Base-by-base conservation (phyloP, 139 green algal species). In the Chlamydomonas asymmetrica region DNA sequence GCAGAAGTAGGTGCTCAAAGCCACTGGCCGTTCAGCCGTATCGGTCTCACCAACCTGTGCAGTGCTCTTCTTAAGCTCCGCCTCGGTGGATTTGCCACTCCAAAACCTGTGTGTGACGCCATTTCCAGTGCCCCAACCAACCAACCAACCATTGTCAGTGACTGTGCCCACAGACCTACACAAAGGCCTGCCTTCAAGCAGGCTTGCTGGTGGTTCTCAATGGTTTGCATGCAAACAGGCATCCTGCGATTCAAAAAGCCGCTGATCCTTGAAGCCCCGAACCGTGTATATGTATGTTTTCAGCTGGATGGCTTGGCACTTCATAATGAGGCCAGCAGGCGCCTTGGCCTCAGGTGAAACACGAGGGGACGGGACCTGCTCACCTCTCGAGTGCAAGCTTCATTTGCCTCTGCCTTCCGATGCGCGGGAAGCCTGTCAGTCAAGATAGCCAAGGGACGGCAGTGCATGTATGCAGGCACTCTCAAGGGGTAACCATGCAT, bases 331-430 rank as follows among this genome's bases (percentile, higher is more conserved):
- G n/a, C 45, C 40, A 45, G 29, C 49, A 59, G 50, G 5, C 32
- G 20, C 9, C 23, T 7, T 2, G 5, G 10, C 10, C 10, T 16
- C 13, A 20, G 57, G 1, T 43, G 37, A 39, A 29, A 56, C n/a
- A n/a, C n/a, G n/a, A n/a, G n/a, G n/a, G n/a, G n/a, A n/a, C n/a
- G n/a, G n/a, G n/a, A n/a, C n/a, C n/a, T n/a, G n/a, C 81, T 45
- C 41, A 93, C 78, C 74, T 86, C 64, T 97, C 93, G 0, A 96
- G 81, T 16, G 91, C 90, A 45, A 88, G 78, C 77, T 97, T 97
- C 66, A 96, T 86, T 84, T 97, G 84, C n/a, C 93, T 84, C 39
- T 93, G 92, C 31, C 77, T 45, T 1, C 93, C 93, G 29, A 93
- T 97, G 25, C 87, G 79, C 1, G 89, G 88, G 72, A 92, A 96